phyloP scores from a whole-genome alignment of 129 eudicot genomes.

The Dittrichia graveolens region DNA sequence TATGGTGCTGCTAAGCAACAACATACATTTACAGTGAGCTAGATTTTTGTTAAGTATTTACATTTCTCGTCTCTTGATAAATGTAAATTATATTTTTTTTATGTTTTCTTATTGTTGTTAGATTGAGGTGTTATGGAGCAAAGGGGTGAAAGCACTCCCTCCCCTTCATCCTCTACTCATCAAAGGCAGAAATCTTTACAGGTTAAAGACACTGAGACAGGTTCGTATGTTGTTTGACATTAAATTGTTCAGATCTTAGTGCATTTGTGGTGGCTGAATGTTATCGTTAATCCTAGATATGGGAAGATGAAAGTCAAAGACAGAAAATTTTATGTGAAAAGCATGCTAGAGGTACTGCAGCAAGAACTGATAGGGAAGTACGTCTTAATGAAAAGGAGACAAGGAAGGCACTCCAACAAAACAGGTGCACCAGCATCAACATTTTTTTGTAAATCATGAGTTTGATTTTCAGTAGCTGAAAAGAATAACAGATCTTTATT shows the following conservation, averaged over 20 bases:
- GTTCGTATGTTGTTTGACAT: constrained; percentile 24
- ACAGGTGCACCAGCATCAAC: constrained; percentile 32
- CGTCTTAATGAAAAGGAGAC: constrained; percentile 64
- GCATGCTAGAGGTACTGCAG: constrained; percentile 67
- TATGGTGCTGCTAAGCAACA: constrained; percentile 97
- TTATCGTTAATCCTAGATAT: constrained; percentile 48
- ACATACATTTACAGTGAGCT: constrained; percentile 78
- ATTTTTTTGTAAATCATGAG: background rate
- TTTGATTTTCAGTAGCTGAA: background rate
- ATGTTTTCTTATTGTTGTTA: constrained; percentile 18
- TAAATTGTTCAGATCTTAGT: background rate
- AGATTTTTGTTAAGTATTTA: background rate
- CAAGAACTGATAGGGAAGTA: constrained; percentile 65
- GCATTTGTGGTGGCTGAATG: constrained; percentile 19
- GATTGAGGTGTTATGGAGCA: constrained; percentile 96
- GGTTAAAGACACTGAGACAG: constrained; percentile 80
- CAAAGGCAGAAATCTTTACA: constrained; percentile 88
- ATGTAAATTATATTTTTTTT: background rate
- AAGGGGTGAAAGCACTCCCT: constrained; percentile 80
- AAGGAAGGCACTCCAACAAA: constrained; percentile 43
- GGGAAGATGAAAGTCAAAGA: constrained; percentile 86
- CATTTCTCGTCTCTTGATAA: background rate
- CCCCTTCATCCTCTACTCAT: constrained; percentile 90
- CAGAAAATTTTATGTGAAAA: constrained; percentile 63
- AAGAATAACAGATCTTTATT: background rate